These are phyloP conservation scores for Leccinellum rugosiceps DNA, from an alignment of 768 basidiomycete genomes.

Conservation along the genomic window DNA sequence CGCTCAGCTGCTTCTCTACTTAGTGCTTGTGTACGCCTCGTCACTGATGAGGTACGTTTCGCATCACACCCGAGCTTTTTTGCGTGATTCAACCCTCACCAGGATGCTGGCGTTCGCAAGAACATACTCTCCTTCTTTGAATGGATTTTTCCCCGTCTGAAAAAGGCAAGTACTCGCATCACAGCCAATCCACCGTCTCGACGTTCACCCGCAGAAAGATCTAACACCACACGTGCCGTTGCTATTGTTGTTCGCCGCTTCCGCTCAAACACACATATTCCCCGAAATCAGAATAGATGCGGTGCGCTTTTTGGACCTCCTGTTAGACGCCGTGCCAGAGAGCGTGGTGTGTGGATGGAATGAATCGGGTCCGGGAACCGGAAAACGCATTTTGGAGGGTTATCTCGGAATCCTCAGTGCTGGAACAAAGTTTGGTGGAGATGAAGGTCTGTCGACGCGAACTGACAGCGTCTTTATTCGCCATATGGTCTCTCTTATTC, in stretches of 20 bases:
- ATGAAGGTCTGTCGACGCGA: conserved; percentile 41
- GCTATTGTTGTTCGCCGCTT: conserved; percentile 81
- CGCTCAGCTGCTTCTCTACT: conserved; percentile 54
- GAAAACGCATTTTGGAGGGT: conserved; percentile 67
- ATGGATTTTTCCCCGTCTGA: conserved; percentile 69
- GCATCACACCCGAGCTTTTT: neutral
- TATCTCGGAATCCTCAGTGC: conserved; percentile 78
- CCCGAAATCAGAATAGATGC: conserved; percentile 93
- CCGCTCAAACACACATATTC: conserved; percentile 92
- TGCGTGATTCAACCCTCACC: conserved; percentile 2
- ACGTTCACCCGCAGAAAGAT: conserved; percentile 47
- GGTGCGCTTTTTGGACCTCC: conserved; percentile 71
- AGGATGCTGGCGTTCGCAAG: conserved; percentile 84
- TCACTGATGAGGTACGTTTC: conserved; percentile 73
- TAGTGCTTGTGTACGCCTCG: conserved; percentile 60
- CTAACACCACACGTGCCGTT: conserved; percentile 71
- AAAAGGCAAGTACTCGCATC: conserved; percentile 41
- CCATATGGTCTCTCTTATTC: neutral
- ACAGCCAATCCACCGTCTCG: neutral
- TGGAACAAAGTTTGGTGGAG: conserved; percentile 58
- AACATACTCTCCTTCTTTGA: conserved; percentile 60
- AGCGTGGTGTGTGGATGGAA: conserved; percentile 69
- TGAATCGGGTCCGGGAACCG: conserved; percentile 47
- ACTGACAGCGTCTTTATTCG: neutral
- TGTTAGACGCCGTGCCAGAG: conserved; percentile 68